Conservation (phyloP, 192 early-diverging fungal species). For the Linnemannia elongata region DNA sequence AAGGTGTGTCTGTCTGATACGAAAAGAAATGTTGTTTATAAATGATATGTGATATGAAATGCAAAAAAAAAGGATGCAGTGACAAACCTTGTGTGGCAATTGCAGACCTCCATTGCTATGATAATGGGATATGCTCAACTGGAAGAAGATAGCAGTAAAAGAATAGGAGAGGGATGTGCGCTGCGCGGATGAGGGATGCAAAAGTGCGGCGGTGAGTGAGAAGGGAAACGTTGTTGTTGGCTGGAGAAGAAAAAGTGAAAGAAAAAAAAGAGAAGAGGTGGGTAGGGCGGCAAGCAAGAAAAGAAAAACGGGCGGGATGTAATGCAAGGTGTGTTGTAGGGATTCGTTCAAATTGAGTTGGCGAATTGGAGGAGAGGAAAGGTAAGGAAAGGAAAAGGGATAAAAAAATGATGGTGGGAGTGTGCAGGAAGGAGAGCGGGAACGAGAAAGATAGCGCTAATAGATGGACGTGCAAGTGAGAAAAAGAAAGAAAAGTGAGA, state of each 20-base stretch:
- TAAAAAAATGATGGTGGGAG: neutral
- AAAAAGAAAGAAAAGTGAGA: neutral
- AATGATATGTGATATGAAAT: neutral
- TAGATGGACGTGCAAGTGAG: neutral
- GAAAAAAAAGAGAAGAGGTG: neutral
- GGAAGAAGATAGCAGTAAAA: neutral
- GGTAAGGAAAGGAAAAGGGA: too few species aligned
- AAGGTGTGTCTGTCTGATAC: too few species aligned
- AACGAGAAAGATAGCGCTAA: neutral
- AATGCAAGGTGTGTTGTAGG: neutral
- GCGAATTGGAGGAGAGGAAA: neutral
- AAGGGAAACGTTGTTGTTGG: neutral
- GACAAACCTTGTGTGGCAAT: constrained; percentile 10
- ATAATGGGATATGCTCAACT: neutral
- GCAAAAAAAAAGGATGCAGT: neutral
- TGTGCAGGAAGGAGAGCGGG: neutral
- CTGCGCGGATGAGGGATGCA: neutral
- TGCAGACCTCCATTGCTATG: constrained; percentile 13
- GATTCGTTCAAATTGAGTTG: neutral
- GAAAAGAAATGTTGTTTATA: too few species aligned
- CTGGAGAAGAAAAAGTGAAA: neutral
- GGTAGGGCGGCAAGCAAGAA: neutral
- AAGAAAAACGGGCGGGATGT: neutral
- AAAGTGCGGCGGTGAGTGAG: neutral
- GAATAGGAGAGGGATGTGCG: neutral